phyloP scores from a whole-genome alignment of 176 grass and related monocot species.

The Guadua angustifolia region DNA sequence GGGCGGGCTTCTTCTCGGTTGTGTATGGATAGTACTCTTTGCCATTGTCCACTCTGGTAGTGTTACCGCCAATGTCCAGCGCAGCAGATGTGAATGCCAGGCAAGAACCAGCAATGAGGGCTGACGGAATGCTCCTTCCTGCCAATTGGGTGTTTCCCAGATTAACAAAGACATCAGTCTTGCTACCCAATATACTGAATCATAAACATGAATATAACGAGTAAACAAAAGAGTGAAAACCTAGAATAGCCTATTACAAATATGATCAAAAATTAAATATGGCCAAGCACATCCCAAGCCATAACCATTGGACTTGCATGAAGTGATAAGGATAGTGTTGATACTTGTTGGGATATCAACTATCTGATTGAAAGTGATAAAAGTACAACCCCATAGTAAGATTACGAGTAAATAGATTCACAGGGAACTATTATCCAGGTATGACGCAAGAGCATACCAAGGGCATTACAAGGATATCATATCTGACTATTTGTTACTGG shows the following conservation, averaged over 20 bases:
- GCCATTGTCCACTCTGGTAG: constrained; percentile 78
- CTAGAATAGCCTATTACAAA: not conserved
- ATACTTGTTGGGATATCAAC: not conserved
- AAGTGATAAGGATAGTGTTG: not conserved
- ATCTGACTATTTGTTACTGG: not conserved
- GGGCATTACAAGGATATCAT: not conserved
- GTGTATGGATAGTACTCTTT: constrained; percentile 79
- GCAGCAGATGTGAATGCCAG: constrained; percentile 74
- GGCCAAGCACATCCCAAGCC: not conserved
- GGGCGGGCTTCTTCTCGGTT: constrained; percentile 67
- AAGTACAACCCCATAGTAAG: not conserved
- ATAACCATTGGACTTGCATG: not conserved
- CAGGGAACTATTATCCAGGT: not conserved
- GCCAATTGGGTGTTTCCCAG: constrained; percentile 32
- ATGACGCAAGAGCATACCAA: not conserved
- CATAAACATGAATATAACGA: not conserved
- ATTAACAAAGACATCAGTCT: constrained; percentile 4
- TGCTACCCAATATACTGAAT: constrained; percentile 11
- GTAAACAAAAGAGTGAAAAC: not conserved
- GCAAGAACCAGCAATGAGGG: constrained; percentile 67
- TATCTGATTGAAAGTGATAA: not conserved
- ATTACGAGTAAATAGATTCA: not conserved
- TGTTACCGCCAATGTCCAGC: constrained; percentile 78
- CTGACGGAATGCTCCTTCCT: constrained; percentile 85
- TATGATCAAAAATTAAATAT: not conserved